These are phyloP conservation scores for Candida taoyuanica DNA, from an alignment of 805 yeast species.

Conservation along the genomic window DNA sequence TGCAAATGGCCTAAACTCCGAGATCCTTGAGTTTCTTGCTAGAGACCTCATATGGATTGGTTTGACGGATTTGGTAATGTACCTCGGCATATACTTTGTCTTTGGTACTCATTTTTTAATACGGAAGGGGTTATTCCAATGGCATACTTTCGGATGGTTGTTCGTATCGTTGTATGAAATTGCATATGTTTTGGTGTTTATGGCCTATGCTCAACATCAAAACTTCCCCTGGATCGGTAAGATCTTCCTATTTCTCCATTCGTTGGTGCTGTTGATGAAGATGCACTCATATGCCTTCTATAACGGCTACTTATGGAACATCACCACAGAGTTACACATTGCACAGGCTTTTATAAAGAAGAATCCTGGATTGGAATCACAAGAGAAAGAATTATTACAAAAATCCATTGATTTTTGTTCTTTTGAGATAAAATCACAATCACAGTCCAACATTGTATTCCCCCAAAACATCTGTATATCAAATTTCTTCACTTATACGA, in stretches of 20 bases:
- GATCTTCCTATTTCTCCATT: conserved; percentile 79
- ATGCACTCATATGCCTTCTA: conserved; percentile 90
- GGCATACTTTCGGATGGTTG: conserved; percentile 65
- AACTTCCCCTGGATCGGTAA: conserved; percentile 86
- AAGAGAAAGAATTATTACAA: conserved; percentile 30
- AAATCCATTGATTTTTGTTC: conserved; percentile 61
- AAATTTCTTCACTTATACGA: conserved; percentile 72
- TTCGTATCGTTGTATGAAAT: conserved; percentile 57
- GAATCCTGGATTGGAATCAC: conserved; percentile 27
- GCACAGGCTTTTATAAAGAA: conserved; percentile 42
- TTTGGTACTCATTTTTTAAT: conserved; percentile 55
- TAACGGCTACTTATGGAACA: conserved; percentile 83
- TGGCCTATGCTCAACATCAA: conserved; percentile 49
- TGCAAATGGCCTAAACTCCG: conserved; percentile 44
- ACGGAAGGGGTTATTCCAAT: conserved; percentile 40
- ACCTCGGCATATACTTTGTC: conserved; percentile 57
- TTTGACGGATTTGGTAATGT: conserved; percentile 71
- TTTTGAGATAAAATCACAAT: conserved; percentile 63
- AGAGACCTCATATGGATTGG: conserved; percentile 66
- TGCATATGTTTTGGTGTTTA: conserved; percentile 46
- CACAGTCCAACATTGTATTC: conserved; percentile 53
- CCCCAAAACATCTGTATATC: conserved; percentile 64
- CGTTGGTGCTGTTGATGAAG: conserved; percentile 87
- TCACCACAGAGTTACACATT: conserved; percentile 47
- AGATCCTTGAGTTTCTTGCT: conserved; percentile 52